A percentile compares a stretch with the other conserved stretches of the same genome.
These are phyloP conservation scores for Saturnispora dispora DNA, from an alignment of 805 yeast species.

Conservation along the genomic window DNA sequence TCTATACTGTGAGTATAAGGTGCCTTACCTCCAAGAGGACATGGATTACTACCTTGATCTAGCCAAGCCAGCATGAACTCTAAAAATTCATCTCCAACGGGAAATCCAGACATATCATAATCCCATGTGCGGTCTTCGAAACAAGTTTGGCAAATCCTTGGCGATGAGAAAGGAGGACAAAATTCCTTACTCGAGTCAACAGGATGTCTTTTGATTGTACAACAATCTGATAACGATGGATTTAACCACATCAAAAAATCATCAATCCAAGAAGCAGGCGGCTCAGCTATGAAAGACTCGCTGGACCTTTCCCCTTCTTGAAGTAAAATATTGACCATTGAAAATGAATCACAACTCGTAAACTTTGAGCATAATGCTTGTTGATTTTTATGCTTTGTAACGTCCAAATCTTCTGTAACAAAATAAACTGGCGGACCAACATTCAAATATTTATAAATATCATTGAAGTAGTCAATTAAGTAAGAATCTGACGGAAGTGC, in stretches of 20 bases:
- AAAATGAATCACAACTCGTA: slow-evolving; percentile 70
- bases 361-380: slow-evolving; percentile 79
- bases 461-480: slow-evolving; percentile 69
- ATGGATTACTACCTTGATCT: slow-evolving; percentile 68
- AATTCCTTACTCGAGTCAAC: slow-evolving; percentile 35
- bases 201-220: slow-evolving; percentile 50
- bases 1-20: slow-evolving; percentile 64
- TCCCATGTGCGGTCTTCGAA: slow-evolving; percentile 57
- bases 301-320: slow-evolving; percentile 69
- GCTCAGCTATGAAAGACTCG: slow-evolving; percentile 62
- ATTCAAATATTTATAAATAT: slow-evolving; percentile 60
- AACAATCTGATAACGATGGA: slow-evolving; percentile 81
- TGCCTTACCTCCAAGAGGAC: slow-evolving; percentile 94
- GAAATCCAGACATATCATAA: slow-evolving; percentile 73
- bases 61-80: slow-evolving; percentile 75
- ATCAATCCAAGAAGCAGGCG: slow-evolving; percentile 88
- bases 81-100: slow-evolving; percentile 62
- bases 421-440: slow-evolving; percentile 92
- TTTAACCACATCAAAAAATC: slow-evolving; percentile 82
- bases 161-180: slow-evolving; percentile 59
- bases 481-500: slow-evolving; percentile 84
- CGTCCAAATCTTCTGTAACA: slow-evolving; percentile 60
- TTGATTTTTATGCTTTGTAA: slow-evolving; percentile 55
- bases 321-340: slow-evolving; percentile 72
- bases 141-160: slow-evolving; percentile 67